Evolutionary conservation across 192 early-diverging fungal genomes (phyloP), one percentile per base, ranked within the genome.

Genomic region (Glomus cerebriforme): DNA sequence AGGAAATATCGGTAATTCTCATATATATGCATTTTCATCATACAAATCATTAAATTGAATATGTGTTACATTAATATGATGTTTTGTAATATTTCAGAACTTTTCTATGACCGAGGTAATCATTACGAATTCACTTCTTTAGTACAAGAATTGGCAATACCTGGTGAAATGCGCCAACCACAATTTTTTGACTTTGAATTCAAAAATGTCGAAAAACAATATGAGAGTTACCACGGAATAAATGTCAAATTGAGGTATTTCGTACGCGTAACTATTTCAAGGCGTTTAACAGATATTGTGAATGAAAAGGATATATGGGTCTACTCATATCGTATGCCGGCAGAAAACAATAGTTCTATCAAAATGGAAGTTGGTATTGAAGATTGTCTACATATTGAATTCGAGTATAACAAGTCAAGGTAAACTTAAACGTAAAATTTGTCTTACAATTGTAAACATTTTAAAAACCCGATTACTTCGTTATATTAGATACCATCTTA

Each of bases 311-410:
- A 99, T 82, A 88, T 99, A 31, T 99, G 97, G 96, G 98, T 99
- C n/a, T 94, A 99, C 79, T 96, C 94, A 29, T 99, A 99, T 84
- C 90, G 91, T 59, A 92, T 97, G 90, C 96, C 96, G 15, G 90
- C 95, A 15, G 94, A 96, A 72, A 87, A 92, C 63, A 97, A 98
- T 87, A 93, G 92, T 83, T 94, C 95, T 1, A 98, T 99, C 84
- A 97, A 98, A 83, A 99, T 99, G 98, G 98, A 99, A 81, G 97
- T 99, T 63, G 98, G 98, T 26, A 99, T 99, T 78, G 98, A 99
- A 80, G 98, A 99, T 81, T 97, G 96, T 79, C 83, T 99, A 71
- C 98, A 99, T 79, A 99, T 99, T 82, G 98, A 99, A 81, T 99
- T 99, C 70, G 98, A 99, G 88, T 99, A 99, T 86, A 99, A 99